A percentile compares a stretch with the other conserved stretches of the same genome.
phyloP scores from a whole-genome alignment of 352 stramenopile genomes.

The Pythium biforme region DNA sequence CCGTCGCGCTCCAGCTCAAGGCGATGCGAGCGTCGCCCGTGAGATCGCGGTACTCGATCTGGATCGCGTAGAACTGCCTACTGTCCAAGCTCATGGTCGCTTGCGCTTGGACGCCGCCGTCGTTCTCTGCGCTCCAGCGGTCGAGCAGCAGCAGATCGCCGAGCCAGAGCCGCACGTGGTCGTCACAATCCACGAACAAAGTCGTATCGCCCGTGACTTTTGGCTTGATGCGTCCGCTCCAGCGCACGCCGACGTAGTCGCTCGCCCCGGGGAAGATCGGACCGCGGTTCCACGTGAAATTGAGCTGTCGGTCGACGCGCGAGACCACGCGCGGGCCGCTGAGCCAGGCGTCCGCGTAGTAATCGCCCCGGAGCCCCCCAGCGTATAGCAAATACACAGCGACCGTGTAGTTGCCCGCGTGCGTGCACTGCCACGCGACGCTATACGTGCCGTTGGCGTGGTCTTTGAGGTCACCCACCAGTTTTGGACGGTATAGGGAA shows the following conservation, averaged over 20 bases:
- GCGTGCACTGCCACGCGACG: conserved; percentile 48
- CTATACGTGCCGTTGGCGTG: conserved; percentile 37
- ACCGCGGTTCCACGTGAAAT: conserved; percentile 68
- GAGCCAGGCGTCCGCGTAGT: conserved; percentile 68
- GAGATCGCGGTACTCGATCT: conserved; percentile 63
- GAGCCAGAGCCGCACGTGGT: conserved; percentile 65
- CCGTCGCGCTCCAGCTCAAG: conserved; percentile 45
- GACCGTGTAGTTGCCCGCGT: conserved; percentile 48
- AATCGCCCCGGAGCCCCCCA: conserved; percentile 60
- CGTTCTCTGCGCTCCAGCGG: conserved; percentile 41
- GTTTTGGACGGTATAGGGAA: conserved; percentile 28
- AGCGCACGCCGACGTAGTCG: conserved; percentile 62
- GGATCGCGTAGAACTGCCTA: conserved; percentile 44
- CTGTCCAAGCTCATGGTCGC: conserved; percentile 34
- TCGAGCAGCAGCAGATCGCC: conserved; percentile 63
- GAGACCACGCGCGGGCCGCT: conserved; percentile 20
- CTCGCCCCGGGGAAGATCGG: conserved; percentile 44
- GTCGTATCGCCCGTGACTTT: conserved; percentile 36
- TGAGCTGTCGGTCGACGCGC: conserved; percentile 63
- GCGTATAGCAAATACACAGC: conserved; percentile 56
- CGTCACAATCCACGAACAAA: conserved; percentile 46
- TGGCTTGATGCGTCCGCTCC: conserved; percentile 67
- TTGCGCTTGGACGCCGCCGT: conserved; percentile 27
- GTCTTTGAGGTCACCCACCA: conserved; percentile 27
- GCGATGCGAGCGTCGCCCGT: conserved; percentile 37